These are phyloP conservation scores for Blastocladiella britannica DNA, from an alignment of 192 early-diverging fungal genomes.

Conservation along the genomic window DNA sequence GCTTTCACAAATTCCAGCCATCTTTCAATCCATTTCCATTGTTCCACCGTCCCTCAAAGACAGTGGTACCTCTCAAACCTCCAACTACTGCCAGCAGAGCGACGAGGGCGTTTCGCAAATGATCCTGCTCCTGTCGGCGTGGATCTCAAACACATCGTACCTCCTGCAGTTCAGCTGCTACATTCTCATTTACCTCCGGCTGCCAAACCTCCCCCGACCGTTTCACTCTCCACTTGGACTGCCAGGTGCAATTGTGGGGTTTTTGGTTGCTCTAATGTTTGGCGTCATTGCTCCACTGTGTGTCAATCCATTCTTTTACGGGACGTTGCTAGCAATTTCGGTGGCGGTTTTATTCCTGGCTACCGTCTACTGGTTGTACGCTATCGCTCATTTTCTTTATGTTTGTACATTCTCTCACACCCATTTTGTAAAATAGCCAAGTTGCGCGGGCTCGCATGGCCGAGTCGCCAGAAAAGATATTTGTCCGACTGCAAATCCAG, in stretches of 20 bases:
- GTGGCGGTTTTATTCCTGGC: neutral
- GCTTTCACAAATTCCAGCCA: no score
- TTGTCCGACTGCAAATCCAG: neutral
- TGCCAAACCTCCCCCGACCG: neutral
- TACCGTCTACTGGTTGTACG: neutral
- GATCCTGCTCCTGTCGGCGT: neutral
- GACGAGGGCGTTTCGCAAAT: neutral
- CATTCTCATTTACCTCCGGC: neutral
- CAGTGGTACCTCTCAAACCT: neutral
- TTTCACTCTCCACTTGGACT: neutral
- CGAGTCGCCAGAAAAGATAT: neutral
- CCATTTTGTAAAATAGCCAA: no score
- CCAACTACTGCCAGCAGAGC: neutral
- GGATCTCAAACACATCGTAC: neutral
- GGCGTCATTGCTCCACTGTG: neutral
- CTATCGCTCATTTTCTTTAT: no score
- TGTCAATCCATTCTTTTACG: neutral
- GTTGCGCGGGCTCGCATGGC: neutral
- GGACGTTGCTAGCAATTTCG: neutral
- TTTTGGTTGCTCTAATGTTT: neutral
- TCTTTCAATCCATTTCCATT: no score
- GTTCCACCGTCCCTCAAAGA: no score
- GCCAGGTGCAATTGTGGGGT: neutral
- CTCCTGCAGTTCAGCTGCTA: neutral
- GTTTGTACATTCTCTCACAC: no score